These are phyloP conservation scores for Aspergillus avenaceus DNA, from an alignment of 495 filamentous ascomycete genomes.

Conservation along the genomic window DNA sequence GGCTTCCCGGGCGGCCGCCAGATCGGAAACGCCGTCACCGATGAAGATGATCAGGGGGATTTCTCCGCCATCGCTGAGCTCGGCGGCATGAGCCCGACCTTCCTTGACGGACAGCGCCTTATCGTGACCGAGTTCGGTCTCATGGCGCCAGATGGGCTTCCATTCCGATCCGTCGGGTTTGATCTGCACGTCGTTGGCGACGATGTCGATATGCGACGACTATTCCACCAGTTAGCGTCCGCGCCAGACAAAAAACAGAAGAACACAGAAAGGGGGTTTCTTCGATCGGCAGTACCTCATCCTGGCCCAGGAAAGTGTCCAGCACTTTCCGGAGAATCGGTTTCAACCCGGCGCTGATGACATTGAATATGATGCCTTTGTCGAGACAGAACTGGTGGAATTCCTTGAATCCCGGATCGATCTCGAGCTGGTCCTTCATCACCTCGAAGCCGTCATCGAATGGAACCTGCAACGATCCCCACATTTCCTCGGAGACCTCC, in stretches of 20 bases:
- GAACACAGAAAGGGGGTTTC: too few species aligned
- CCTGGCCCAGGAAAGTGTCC: slow-evolving; percentile 61
- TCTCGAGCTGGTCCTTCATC: slow-evolving; percentile 60
- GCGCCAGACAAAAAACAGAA: too few species aligned
- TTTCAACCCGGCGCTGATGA: slow-evolving; percentile 70
- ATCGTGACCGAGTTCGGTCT: slow-evolving; percentile 65
- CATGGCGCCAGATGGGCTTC: slow-evolving; percentile 70
- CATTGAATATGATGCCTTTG: slow-evolving; percentile 66
- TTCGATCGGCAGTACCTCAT: slow-evolving; percentile 35
- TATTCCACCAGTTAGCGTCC: slow-evolving; percentile 13
- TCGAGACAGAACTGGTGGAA: slow-evolving; percentile 65
- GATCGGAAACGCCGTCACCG: slow-evolving; percentile 73
- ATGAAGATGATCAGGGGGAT: slow-evolving; percentile 73
- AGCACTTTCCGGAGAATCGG: slow-evolving; percentile 60
- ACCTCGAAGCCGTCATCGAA: slow-evolving; percentile 72
- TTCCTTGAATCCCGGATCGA: slow-evolving; percentile 60
- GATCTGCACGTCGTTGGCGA: slow-evolving; percentile 67
- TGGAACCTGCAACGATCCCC: slow-evolving; percentile 63
- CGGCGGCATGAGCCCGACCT: slow-evolving; percentile 49
- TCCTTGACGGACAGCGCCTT: slow-evolving; percentile 64
- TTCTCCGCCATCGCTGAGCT: slow-evolving; percentile 53
- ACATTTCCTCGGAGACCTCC: slow-evolving; percentile 77
- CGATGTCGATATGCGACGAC: slow-evolving; percentile 60
- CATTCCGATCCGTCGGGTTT: slow-evolving; percentile 54
- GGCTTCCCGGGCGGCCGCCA: slow-evolving; percentile 67